Conservation (phyloP, 768 basidiomycete genomes). For the Auricularia heimuer region DNA sequence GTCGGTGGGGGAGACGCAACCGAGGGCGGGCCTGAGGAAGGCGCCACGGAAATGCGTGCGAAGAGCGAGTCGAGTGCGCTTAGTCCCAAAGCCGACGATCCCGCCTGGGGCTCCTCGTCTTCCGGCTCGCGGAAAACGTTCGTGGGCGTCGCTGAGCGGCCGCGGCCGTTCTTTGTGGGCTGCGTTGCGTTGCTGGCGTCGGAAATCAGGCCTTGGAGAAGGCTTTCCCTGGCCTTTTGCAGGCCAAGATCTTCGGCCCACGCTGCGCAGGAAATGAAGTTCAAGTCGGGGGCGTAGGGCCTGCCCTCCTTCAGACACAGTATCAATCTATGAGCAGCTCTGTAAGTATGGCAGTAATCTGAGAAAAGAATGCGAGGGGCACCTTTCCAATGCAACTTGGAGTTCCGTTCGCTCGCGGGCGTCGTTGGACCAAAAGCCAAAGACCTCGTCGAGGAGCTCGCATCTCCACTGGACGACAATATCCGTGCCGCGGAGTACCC, state of each 20-base stretch:
- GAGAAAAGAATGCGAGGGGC: not conserved
- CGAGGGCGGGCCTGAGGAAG: not conserved
- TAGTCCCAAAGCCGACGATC: not conserved
- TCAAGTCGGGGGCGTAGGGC: not conserved
- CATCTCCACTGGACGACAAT: not conserved
- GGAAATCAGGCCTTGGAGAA: not conserved
- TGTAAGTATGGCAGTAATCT: not conserved
- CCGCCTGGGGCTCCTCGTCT: not conserved
- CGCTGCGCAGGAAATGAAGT: not conserved
- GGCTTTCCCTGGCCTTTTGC: not conserved
- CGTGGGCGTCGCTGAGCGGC: not conserved
- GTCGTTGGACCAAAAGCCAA: not conserved
- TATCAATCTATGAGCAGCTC: not conserved
- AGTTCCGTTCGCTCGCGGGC: not conserved
- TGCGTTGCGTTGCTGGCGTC: not conserved
- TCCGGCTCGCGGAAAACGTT: not conserved
- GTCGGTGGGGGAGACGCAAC: not conserved
- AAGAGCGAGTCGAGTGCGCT: conserved; percentile 1
- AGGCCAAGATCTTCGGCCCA: not conserved
- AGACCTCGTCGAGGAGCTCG: not conserved
- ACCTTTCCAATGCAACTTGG: not conserved
- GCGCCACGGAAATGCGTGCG: not conserved
- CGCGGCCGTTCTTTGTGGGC: not conserved
- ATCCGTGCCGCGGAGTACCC: not conserved
- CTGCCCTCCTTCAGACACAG: not conserved